phyloP scores from a whole-genome alignment of 768 basidiomycete species.

The Ramaria sp. region DNA sequence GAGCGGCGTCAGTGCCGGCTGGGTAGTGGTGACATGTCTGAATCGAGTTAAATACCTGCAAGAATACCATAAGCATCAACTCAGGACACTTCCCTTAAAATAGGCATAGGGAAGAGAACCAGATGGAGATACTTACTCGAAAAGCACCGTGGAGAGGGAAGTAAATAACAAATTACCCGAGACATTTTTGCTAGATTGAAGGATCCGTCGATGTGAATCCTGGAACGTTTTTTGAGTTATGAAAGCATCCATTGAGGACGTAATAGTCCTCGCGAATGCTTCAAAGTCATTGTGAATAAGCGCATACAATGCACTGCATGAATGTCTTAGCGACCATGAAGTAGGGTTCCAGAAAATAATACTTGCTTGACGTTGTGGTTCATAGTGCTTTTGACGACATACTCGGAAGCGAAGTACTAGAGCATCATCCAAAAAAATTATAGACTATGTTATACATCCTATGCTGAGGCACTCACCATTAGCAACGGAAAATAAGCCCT shows the following conservation, averaged over 20 bases:
- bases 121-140: constrained; percentile 34
- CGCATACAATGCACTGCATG: constrained; percentile 33
- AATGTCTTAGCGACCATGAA: constrained; percentile 9
- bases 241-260: constrained; percentile 27
- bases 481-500: constrained; percentile 43
- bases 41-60: constrained; percentile 46
- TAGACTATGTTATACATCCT: not conserved
- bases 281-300: constrained; percentile 36
- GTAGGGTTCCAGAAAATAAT: not conserved
- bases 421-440: not conserved
- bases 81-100: not conserved
- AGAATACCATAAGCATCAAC: not conserved
- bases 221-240: constrained; percentile 23
- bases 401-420: constrained; percentile 50
- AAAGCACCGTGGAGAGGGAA: constrained; percentile 35
- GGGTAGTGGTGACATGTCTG: constrained; percentile 38
- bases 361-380: constrained; percentile 38
- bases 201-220: constrained; percentile 15
- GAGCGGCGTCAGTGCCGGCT: constrained; percentile 32
- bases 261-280: constrained; percentile 29
- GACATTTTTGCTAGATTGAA: constrained; percentile 11
- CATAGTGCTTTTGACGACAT: constrained; percentile 46
- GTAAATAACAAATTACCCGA: constrained; percentile 34
- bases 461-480: constrained; percentile 23
- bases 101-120: not conserved